Percentiles rank a stretch among this genome's conserved stretches.
Conservation (phyloP, 1,139 yeast species). For the Meyerozyma athensensis region DNA sequence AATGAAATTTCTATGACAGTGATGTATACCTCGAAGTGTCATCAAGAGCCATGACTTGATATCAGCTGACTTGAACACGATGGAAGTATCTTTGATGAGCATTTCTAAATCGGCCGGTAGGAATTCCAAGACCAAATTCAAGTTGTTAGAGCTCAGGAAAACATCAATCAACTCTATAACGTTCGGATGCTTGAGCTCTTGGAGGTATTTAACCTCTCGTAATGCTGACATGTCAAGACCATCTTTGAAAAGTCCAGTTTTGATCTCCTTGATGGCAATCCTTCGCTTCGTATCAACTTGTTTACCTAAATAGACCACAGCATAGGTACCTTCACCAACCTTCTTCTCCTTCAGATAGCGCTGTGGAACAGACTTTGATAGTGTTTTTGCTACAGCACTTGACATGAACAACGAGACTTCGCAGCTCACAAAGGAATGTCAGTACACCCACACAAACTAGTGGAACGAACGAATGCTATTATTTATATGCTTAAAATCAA, state of each 20-base stretch:
- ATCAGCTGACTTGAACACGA: slow-evolving; percentile 81
- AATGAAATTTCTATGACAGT: slow-evolving; percentile 87
- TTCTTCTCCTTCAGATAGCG: slow-evolving; percentile 60
- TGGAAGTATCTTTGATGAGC: slow-evolving; percentile 71
- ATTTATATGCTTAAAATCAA: slow-evolving; percentile 2
- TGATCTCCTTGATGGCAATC: slow-evolving; percentile 93
- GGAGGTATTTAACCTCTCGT: slow-evolving; percentile 88
- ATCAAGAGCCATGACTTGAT: slow-evolving; percentile 90
- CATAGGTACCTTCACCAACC: slow-evolving; percentile 99
- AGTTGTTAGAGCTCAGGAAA: slow-evolving; percentile 63
- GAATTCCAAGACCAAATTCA: slow-evolving; percentile 85
- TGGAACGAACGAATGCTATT: too few relatives aligned
- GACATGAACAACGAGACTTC: too few relatives aligned
- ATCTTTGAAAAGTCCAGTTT: slow-evolving; percentile 90
- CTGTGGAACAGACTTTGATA: slow-evolving; percentile 1
- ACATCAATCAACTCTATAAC: slow-evolving; percentile 87
- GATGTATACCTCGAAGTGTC: slow-evolving; percentile 92
- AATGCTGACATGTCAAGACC: slow-evolving; percentile 98
- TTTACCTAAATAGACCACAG: slow-evolving; percentile 86
- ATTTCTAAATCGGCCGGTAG: slow-evolving; percentile 90
- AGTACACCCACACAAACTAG: too few relatives aligned
- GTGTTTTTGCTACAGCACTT: neutral
- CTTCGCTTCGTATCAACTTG: slow-evolving; percentile 52
- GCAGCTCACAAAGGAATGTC: too few relatives aligned
- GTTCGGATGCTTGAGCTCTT: slow-evolving; percentile 77